Evolutionary conservation across 192 early-diverging fungal species (phyloP).

Genomic region (Coemansia sp.): DNA sequence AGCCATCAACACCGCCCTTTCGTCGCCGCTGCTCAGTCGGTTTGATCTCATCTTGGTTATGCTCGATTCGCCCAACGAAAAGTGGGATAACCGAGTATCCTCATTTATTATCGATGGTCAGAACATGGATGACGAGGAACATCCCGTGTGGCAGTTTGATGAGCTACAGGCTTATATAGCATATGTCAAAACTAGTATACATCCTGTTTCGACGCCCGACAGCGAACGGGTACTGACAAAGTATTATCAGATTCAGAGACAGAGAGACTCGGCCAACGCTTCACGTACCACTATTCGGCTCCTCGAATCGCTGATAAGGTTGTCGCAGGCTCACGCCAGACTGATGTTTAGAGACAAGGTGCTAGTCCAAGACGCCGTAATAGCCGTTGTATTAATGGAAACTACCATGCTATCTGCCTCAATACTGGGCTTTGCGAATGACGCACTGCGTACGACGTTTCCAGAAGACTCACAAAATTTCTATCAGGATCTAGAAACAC

Average conservation of each 20-base stretch:
- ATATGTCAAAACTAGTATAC: constrained; percentile 58
- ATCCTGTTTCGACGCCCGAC: constrained; percentile 63
- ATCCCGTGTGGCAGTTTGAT: constrained; percentile 59
- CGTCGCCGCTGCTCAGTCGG: constrained; percentile 67
- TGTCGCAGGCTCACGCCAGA: constrained; percentile 66
- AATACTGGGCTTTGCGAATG: constrained; percentile 43
- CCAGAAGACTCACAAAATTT: constrained; percentile 61
- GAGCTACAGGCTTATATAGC: constrained; percentile 71
- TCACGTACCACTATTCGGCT: constrained; percentile 75
- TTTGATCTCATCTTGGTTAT: constrained; percentile 77
- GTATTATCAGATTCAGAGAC: constrained; percentile 76
- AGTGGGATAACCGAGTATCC: constrained; percentile 68
- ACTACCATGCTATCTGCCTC: constrained; percentile 63
- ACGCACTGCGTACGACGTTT: constrained; percentile 62
- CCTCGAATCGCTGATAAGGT: constrained; percentile 65
- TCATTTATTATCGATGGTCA: constrained; percentile 51
- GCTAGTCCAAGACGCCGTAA: constrained; percentile 63
- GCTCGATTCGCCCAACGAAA: constrained; percentile 64
- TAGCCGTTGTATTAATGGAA: constrained; percentile 65
- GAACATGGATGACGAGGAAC: constrained; percentile 4
- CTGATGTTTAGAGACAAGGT: constrained; percentile 67
- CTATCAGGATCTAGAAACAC: constrained; percentile 42
- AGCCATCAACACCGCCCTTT: constrained; percentile 69
- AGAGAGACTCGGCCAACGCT: constrained; percentile 63
- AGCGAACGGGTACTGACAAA: constrained; percentile 66